These are phyloP conservation scores for Zasmidium cellare DNA, from an alignment of 2,329 filamentous ascomycete species.

Conservation along the genomic window DNA sequence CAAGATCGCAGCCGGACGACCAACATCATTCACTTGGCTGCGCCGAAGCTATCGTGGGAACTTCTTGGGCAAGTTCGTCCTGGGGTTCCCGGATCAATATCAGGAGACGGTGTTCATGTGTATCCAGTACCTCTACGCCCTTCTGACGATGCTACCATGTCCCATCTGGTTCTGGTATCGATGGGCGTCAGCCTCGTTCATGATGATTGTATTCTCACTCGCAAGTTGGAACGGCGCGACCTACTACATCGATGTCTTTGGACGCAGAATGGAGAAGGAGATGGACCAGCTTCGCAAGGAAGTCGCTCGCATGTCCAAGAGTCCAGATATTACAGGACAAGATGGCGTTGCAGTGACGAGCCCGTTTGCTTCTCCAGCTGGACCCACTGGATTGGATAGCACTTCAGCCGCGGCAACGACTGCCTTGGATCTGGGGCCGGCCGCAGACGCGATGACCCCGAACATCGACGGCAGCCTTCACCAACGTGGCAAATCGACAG, in stretches of 20 bases:
- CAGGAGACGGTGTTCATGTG: constrained; percentile 94
- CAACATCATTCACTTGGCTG: constrained; percentile 97
- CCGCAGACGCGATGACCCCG: constrained; percentile 18
- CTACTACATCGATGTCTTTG: constrained; percentile 98
- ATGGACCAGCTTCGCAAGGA: constrained; percentile 85
- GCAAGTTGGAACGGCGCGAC: constrained; percentile 96
- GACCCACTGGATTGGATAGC: constrained; percentile 22
- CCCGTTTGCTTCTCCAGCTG: constrained; percentile 28
- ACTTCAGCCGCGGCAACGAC: constrained; percentile 19
- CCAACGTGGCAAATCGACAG: constrained; percentile 12
- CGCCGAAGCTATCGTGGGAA: constrained; percentile 86
- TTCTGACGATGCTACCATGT: constrained; percentile 91
- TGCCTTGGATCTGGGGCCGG: constrained; percentile 33
- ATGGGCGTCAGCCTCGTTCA: constrained; percentile 74
- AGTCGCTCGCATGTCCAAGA: constrained; percentile 51
- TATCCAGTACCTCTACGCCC: constrained; percentile 89
- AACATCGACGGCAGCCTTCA: constrained; percentile 10
- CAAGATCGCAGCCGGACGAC: constrained; percentile 91
- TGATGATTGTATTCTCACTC: constrained; percentile 84
- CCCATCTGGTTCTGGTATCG: constrained; percentile 92
- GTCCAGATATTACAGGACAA: constrained; percentile 29
- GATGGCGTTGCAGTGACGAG: constrained; percentile 19
- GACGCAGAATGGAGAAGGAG: constrained; percentile 94
- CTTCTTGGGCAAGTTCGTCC: constrained; percentile 82
- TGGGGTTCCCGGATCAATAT: constrained; percentile 70